Conservation (phyloP, 352 stramenopile genomes). For the Globisporangium paddicum region DNA sequence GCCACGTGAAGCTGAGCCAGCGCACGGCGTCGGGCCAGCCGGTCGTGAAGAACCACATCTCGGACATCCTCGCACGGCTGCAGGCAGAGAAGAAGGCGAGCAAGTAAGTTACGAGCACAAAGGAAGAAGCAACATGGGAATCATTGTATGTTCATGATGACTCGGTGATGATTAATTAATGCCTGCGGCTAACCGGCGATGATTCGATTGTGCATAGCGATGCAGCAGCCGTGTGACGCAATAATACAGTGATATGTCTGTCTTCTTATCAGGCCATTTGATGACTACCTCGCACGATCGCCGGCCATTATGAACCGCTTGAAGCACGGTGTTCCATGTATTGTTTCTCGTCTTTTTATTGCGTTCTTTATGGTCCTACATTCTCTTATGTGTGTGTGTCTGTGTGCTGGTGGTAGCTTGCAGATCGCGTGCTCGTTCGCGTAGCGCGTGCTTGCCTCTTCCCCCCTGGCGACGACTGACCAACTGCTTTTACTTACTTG, state of each 20-base stretch:
- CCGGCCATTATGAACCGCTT: not conserved
- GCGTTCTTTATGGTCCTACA: slow-evolving; percentile 12
- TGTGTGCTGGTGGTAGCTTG: not conserved
- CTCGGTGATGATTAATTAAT: not conserved
- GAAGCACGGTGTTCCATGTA: not conserved
- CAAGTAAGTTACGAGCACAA: not conserved
- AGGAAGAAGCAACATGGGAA: not conserved
- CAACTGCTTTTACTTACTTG: slow-evolving; percentile 87
- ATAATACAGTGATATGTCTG: too few species aligned
- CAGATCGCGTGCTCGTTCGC: not conserved
- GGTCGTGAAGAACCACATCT: slow-evolving; percentile 84
- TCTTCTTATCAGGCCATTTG: too few species aligned
- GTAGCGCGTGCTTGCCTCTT: not conserved
- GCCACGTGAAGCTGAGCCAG: slow-evolving; percentile 82
- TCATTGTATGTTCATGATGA: not conserved
- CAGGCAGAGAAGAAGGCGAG: slow-evolving; percentile 42
- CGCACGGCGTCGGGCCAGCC: slow-evolving; percentile 73
- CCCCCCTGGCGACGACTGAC: not conserved
- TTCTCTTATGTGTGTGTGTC: slow-evolving; percentile 7
- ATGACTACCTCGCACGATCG: too few species aligned
- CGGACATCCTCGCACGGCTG: slow-evolving; percentile 73
- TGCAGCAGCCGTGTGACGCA: too few species aligned
- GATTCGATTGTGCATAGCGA: too few species aligned
- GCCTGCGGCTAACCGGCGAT: too few species aligned
- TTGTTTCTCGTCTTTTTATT: slow-evolving; percentile 12